A percentile compares a stretch with the other conserved stretches of the same genome.
These are phyloP conservation scores for Trametes polyzona DNA, from an alignment of 1,284 basidiomycete genomes.

Conservation along the genomic window DNA sequence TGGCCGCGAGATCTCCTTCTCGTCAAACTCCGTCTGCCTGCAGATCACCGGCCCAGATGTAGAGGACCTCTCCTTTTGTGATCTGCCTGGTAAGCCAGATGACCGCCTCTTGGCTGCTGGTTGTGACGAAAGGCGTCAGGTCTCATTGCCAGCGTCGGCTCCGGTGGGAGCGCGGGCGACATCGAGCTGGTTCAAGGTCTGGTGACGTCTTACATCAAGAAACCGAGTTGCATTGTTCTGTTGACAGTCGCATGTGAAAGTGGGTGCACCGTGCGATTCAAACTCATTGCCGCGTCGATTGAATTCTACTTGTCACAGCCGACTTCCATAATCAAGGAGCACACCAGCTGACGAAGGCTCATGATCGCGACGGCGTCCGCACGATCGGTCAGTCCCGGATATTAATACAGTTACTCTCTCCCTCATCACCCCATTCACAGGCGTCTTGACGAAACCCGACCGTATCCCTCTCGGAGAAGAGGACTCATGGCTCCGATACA, in stretches of 20 bases:
- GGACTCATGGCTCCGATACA: slow-evolving; percentile 58
- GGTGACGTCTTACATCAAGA: slow-evolving; percentile 56
- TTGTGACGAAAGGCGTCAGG: slow-evolving; percentile 40
- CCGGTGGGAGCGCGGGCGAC: slow-evolving; percentile 53
- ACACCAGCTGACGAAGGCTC: slow-evolving; percentile 55
- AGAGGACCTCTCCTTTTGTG: slow-evolving; percentile 72
- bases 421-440: slow-evolving; percentile 39
- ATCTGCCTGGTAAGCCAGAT: slow-evolving; percentile 59
- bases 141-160: slow-evolving; percentile 64
- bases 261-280: slow-evolving; percentile 38
- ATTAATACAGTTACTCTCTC: neutral
- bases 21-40: slow-evolving; percentile 64
- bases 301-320: slow-evolving; percentile 57
- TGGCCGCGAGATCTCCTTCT: slow-evolving; percentile 54
- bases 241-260: slow-evolving; percentile 77
- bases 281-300: neutral
- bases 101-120: neutral
- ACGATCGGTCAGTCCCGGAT: slow-evolving; percentile 59
- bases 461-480: slow-evolving; percentile 69
- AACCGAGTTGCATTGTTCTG: slow-evolving; percentile 69
- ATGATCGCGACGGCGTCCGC: slow-evolving; percentile 62
- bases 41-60: slow-evolving; percentile 70
- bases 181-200: slow-evolving; percentile 67
- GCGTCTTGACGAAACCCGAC: slow-evolving; percentile 84
- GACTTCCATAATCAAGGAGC: slow-evolving; percentile 81